Base-by-base conservation (phyloP, 2,329 filamentous ascomycete genomes). In the Fusarium tupiense region DNA sequence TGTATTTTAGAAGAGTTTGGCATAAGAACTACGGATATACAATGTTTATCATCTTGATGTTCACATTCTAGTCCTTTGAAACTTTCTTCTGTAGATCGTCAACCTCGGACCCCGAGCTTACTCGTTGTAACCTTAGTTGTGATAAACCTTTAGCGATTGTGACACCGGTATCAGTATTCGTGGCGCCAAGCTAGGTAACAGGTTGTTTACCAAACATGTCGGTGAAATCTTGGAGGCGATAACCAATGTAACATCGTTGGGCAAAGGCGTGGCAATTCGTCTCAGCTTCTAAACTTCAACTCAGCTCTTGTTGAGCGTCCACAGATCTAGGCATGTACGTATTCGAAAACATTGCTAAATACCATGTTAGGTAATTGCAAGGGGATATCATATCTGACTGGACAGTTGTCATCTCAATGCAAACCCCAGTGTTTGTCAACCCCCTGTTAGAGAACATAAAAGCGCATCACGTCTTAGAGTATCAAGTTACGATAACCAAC, bases 101-200 rank as follows among this genome's bases (percentile, higher is more conserved):
- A 31, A 24, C 33, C 43, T 65, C 37, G 60, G 59, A 19, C 20
- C 44, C 61, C 49, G 53, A 50, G 43, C 58, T 71, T 61, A 62
- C 37, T 63, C n/a, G 31, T 50, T 74, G 58, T 46, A 60, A 71
- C 71, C 54, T 58, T 31, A 61, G 38, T 43, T 52, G 46, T 58
- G 37, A 58, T 52, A 52, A 44, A 43, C 46, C 41, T 61, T 68
- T 53, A 52, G 47, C 63, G 69, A 59, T 56, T 74, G 67, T 72
- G 46, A 69, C 63, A 61, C 54, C n/a, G 46, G 54, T 35, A 46
- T 72, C 49, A 59, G 37, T 41, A 46, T 37, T 52, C 41, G n/a
- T 61, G 58, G 54, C 49, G 69, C 69, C 67, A 69, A 58, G 56
- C 26, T 56, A 47, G 54, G 59, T 59, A 58, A 52, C 38, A 49